These are phyloP conservation scores for Boechera stricta DNA, from an alignment of 345 rosid species.

Conservation along the genomic window DNA sequence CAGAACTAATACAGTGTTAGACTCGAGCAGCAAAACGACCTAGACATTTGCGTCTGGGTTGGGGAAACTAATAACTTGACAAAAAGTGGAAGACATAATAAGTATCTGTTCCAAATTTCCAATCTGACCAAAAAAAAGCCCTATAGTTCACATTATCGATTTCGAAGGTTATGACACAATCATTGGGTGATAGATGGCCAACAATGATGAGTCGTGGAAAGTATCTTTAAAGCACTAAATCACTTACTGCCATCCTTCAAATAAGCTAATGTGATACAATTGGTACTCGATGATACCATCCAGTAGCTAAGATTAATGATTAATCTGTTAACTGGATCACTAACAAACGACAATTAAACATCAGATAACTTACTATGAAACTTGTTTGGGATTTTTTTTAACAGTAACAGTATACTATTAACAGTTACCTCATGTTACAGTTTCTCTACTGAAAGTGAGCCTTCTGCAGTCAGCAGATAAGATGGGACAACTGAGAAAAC, in stretches of 20 bases:
- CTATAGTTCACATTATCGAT: neutral
- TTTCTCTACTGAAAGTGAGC: constrained; percentile 15
- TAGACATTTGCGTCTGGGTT: neutral
- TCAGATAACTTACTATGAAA: neutral
- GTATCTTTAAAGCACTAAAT: neutral
- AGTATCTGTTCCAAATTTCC: neutral
- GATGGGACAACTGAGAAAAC: constrained; percentile 9
- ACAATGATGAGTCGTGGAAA: neutral
- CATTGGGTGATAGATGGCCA: no score
- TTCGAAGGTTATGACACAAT: neutral
- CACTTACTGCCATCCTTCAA: constrained; percentile 12
- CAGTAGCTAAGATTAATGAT: constrained; percentile 10
- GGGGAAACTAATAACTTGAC: neutral
- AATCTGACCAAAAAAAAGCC: neutral
- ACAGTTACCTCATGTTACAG: constrained; percentile 23
- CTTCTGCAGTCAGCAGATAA: constrained; percentile 31
- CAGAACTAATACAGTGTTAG: neutral
- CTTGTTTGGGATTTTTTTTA: neutral
- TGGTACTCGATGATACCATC: constrained; percentile 21
- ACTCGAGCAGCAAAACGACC: constrained; percentile 5
- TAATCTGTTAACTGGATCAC: constrained; percentile 13
- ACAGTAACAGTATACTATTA: neutral
- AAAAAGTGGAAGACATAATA: neutral
- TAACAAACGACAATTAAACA: neutral
- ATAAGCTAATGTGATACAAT: neutral